Base-by-base conservation (phyloP, 179 eudicot species). In the Drosera spatulata region DNA sequence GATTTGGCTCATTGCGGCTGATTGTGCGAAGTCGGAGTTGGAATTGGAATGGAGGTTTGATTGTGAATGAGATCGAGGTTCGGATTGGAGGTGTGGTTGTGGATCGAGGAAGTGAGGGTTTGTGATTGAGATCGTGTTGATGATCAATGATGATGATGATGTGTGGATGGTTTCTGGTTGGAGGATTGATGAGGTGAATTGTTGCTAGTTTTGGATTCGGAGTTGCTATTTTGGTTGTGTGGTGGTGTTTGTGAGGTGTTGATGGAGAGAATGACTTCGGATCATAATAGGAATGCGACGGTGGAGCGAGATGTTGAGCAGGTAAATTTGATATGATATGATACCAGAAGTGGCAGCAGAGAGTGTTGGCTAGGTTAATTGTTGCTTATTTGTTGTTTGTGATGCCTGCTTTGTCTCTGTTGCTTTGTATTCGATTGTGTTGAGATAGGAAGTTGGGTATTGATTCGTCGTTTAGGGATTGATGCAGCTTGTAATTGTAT, bases 261-360 rank as follows among this genome's bases (percentile, higher is more conserved):
- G 67, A 66, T 66, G 71, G 78, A 61, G 62, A 81, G 75, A 69
- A 82, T 89, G 91, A 64, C 76, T 45, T 63, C 85, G 55, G 95
- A 88, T 68, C 85, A 63, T 77, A 82, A 67, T 66, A 69, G 96
- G 48, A 83, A 81, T 54, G 89, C 88, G 38, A 68, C 79, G 1
- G 79, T 77, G 7, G 97, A 87, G 74, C 72, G 97, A 57, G 97
- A 89, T 76, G 78, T 76, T 56, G 97, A 89, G 73, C 97, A 87
- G 88, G 97, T 87, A 64, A 56, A 22, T 22, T 22, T 22, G 33
- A 1, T 22, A 22, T 22, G 33, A 22, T 22, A 22, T 22, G 33
- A 22, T 22, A 22, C 1, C 33, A 22, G 33, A 22, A 22, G 33
- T 55, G 5, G 48, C 41, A 8, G 48, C 6, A 46, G 14, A 58